These are phyloP conservation scores for Phtheirospermum japonicum DNA, from an alignment of 257 asterid species.

Conservation along the genomic window DNA sequence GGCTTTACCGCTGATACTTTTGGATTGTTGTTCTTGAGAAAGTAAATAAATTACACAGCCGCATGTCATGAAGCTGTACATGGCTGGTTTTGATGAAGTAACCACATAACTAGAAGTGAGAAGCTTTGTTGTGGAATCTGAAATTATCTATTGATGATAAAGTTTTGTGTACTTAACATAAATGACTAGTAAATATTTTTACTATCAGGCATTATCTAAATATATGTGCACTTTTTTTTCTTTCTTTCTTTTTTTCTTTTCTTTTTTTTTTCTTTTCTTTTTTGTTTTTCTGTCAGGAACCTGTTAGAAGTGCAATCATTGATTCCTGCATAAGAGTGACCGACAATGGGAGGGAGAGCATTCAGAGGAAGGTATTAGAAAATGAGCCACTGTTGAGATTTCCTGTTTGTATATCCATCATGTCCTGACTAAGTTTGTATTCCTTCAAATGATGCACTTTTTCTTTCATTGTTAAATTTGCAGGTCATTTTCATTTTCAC, in stretches of 20 bases:
- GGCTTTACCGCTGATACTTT: background rate
- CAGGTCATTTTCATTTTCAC: conserved; percentile 67
- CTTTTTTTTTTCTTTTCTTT: too few relatives aligned
- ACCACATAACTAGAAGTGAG: background rate
- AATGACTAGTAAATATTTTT: conserved; percentile 2
- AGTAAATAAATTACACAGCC: background rate
- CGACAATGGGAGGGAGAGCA: conserved; percentile 97
- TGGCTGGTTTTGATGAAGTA: conserved; percentile 1
- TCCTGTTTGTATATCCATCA: conserved; percentile 12
- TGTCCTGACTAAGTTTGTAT: conserved; percentile 14
- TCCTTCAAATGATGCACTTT: conserved; percentile 20
- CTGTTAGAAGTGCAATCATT: conserved; percentile 86
- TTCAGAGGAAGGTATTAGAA: conserved; percentile 68
- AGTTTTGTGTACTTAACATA: conserved; percentile 12
- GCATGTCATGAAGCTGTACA: background rate
- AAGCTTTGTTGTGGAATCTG: background rate
- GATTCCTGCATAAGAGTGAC: conserved; percentile 96
- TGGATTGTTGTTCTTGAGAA: background rate
- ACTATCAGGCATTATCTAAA: too few relatives aligned
- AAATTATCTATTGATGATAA: conserved; percentile 18
- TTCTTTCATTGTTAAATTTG: conserved; percentile 18
- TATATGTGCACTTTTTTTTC: too few relatives aligned
- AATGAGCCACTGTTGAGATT: conserved; percentile 18
- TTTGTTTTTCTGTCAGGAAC: too few relatives aligned
- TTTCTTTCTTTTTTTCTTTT: too few relatives aligned